These are phyloP conservation scores for Colletotrichum noveboracense DNA, from an alignment of 2,329 filamentous ascomycete species.

Conservation along the genomic window DNA sequence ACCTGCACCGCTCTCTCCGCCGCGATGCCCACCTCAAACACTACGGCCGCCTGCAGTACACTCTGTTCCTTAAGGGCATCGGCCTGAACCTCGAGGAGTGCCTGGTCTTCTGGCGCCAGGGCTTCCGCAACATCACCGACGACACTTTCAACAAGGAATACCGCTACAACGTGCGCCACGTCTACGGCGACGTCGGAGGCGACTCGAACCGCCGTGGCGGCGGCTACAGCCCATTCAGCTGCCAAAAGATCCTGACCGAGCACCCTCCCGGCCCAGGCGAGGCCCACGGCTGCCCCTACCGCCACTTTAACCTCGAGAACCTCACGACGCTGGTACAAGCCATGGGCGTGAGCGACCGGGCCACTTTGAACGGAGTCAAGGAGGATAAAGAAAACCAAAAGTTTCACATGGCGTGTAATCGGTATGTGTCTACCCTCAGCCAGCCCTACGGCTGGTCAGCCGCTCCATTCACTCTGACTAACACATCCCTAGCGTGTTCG, in stretches of 20 bases:
- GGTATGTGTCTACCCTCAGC: conserved; percentile 54
- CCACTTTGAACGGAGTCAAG: conserved; percentile 79
- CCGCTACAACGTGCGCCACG: conserved; percentile 94
- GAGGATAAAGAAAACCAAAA: conserved; percentile 89
- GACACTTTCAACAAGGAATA: conserved; percentile 98
- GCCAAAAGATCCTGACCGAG: conserved; percentile 93
- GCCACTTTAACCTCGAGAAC: conserved; percentile 91
- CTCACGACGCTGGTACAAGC: conserved; percentile 76
- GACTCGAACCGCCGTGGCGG: conserved; percentile 85
- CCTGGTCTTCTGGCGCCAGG: conserved; percentile 87
- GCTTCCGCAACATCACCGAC: conserved; percentile 87
- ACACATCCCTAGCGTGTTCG: conserved; percentile 72
- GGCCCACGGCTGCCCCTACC: conserved; percentile 93
- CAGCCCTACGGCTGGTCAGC: neutral
- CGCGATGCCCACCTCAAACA: conserved; percentile 93
- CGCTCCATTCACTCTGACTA: conserved; percentile 1
- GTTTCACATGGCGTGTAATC: conserved; percentile 95
- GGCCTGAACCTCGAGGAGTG: conserved; percentile 91
- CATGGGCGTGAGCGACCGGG: conserved; percentile 79
- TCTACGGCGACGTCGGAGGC: conserved; percentile 93
- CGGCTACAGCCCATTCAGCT: conserved; percentile 90
- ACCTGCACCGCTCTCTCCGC: conserved; percentile 84
- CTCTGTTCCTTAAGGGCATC: conserved; percentile 94
- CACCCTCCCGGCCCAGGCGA: conserved; percentile 86
- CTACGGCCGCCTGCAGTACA: conserved; percentile 91